Conservation (phyloP, 192 early-diverging fungal species). For the Coemansia sp. region DNA sequence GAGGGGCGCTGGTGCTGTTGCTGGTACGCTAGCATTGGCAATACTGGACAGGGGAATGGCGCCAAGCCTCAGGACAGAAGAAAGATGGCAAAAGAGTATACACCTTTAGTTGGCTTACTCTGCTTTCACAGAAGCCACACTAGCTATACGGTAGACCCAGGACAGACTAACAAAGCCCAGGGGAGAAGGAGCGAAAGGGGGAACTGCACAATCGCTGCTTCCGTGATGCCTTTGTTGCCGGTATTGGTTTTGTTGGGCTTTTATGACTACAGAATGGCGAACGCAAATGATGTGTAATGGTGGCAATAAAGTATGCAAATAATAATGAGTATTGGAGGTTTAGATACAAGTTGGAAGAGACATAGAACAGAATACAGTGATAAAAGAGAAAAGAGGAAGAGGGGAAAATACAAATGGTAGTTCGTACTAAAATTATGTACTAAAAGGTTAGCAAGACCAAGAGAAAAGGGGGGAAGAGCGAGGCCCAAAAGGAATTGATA, state of each 20-base stretch:
- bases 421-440: background rate
- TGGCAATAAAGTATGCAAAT: constrained; percentile 5
- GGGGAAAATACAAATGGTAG: background rate
- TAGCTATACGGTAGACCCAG: background rate
- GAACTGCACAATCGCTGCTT: constrained; percentile 5
- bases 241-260: background rate
- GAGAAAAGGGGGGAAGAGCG: background rate
- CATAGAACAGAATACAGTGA: constrained; percentile 8
- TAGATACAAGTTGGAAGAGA: background rate
- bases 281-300: constrained; percentile 4
- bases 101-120: constrained; percentile 5
- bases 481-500: background rate
- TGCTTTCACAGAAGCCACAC: constrained; percentile 5
- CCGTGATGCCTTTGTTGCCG: constrained; percentile 5
- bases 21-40: constrained; percentile 51
- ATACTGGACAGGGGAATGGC: background rate
- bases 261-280: constrained; percentile 7
- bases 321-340: background rate
- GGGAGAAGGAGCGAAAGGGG: constrained; percentile 5
- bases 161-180: constrained; percentile 11
- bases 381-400: background rate
- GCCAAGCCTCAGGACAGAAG: background rate
- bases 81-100: constrained; percentile 8
- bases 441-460: background rate
- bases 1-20: constrained; percentile 31